Evolutionary conservation across 805 yeast species (phyloP), one percentile per base, ranked within the genome.

Genomic region (Barnettozyma siamensis): DNA sequence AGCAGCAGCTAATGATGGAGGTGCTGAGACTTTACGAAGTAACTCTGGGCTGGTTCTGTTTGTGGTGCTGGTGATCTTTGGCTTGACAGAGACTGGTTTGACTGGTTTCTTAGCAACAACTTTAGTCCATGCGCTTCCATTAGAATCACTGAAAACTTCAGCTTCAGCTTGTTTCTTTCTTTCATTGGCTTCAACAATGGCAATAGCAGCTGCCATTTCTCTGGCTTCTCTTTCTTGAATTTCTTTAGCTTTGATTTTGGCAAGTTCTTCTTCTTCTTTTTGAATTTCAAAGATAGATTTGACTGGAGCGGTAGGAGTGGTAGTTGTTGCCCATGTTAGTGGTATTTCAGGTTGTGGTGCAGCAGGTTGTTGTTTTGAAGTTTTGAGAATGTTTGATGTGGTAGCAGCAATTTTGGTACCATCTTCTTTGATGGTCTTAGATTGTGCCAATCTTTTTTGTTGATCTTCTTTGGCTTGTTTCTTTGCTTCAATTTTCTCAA

Each of bases 231-330:
- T 41, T 17, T 40, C 38, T 27, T 16, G 20, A 17, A 17, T 33
- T 30, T 20, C 31, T 17, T 37, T 33, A 17, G 19, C 26, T 24
- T 24, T 31, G 9, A 23, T 17, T 37, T 42, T 53, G 37, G 61
- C 55, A 8, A 37, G 13, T 28, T 59, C 62, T 7, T 60, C 73
- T 57, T 78, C 82, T 59, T 79, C 85, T 44, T 62, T 70, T 54
- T 78, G 83, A 45, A 80, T 78, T 41, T 80, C 84, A 11, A 76
- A 78, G 41, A 80, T 64, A 0, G 83, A 69, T 55, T 73, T 75
- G 27, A 62, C 60, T 6, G 57, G 37, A n/a, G 38, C 16, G 15
- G 23, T 15, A 15, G 41, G 15, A 4, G 35, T 27, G 16, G 27
- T 37, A 16, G 17, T 26, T 6, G 27, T 16, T 1, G 40, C 44